phyloP scores from a whole-genome alignment of 176 grass and related monocot species.

The bread wheat (Triticum aestivum) region DNA sequence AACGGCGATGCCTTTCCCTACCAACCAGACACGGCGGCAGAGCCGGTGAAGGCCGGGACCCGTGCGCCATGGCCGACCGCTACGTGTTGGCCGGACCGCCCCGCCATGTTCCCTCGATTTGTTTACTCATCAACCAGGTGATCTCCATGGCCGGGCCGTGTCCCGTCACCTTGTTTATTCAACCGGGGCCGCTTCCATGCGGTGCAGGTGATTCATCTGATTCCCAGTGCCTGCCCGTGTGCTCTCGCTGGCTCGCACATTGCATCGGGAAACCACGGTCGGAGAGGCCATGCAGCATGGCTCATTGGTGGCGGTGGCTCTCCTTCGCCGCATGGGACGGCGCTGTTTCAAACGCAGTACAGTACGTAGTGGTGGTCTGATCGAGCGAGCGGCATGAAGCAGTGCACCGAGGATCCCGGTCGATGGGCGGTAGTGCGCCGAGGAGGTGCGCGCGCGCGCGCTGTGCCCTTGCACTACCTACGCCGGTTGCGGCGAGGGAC shows the following conservation, averaged over 20 bases:
- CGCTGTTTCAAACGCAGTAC: neutral
- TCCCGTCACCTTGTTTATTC: no score
- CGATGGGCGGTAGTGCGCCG: neutral
- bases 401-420: neutral
- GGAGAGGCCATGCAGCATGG: neutral
- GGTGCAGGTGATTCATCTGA: no score
- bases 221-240: neutral
- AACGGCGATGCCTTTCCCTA: neutral
- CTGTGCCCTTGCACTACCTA: neutral
- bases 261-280: neutral
- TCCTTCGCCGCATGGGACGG: neutral
- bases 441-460: neutral
- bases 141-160: no score
- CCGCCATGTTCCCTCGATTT: neutral
- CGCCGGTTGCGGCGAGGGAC: neutral
- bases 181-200: no score
- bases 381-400: neutral
- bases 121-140: neutral
- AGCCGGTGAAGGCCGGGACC: slow-evolving; percentile 10
- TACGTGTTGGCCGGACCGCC: neutral
- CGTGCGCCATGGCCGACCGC: neutral
- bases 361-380: neutral
- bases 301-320: neutral
- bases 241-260: neutral
- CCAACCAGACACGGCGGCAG: neutral